Base-by-base conservation (phyloP, 495 filamentous ascomycete genomes). In the Tetracladium setigerum region DNA sequence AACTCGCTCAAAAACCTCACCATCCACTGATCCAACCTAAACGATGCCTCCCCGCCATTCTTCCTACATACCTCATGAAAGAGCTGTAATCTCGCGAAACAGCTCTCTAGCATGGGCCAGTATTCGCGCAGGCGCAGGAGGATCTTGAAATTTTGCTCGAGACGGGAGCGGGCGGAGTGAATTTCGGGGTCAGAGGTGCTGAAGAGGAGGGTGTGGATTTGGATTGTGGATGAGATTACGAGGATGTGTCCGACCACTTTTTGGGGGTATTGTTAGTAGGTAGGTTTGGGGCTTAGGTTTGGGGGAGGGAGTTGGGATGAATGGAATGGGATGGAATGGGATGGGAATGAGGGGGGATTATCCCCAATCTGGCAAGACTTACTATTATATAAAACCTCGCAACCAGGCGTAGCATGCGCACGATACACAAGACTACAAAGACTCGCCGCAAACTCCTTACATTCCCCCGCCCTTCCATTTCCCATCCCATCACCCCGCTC, bases 11-110 rank as follows among this genome's bases (percentile, higher is more conserved):
- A 42, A 39, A 66, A 70, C 17, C 55, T 56, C 13, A 67, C 51
- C 66, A 69, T 70, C 67, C 67, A 70, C 33, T 41, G 46, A 58
- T 70, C 67, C 50, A 70, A 53, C 15, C 54, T 44, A 44, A 67
- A 66, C 19, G 49, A 59, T 1, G 54, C 55, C 46, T 58, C 60
- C 43, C 58, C 55, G 24, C 55, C 50, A 19, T 50, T 59, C 22
- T 53, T 40, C 42, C 57, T 55, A 41, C 67, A 70, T n/a, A 60
- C 60, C 18, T 62, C 53, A 43, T 69, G 66, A 37, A 70, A 70
- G 6, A 53, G 52, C 40, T 59, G 55, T 5, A 70, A 50, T 0
- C 63, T 60, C n/a, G 46, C 49, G 49, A 66, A 62, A 35, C 55
- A 59, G 12, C 54, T 38, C 17, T 66, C 65, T 1, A 69, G 47